Percentiles rank a stretch among this genome's conserved stretches.
Conservation (phyloP, 176 grass and related monocot genomes). For the Oropetium thomaeum region DNA sequence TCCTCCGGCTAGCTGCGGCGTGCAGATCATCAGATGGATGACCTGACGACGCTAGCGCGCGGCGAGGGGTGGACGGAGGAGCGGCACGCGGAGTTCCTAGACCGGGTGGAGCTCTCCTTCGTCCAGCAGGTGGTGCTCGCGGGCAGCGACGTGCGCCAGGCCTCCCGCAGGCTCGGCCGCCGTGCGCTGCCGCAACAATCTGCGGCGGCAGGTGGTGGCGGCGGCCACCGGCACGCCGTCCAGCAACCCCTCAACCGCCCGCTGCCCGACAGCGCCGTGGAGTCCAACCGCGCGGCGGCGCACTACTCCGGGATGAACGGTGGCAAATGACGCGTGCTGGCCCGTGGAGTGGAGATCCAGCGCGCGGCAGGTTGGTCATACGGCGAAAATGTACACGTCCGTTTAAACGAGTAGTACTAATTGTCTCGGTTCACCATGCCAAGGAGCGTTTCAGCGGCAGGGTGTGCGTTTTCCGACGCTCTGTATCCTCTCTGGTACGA, state of each 20-base stretch:
- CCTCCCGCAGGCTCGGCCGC: conserved; percentile 27
- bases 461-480: not conserved
- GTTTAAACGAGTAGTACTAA: too few relatives aligned
- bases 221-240: not conserved
- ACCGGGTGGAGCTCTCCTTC: conserved; percentile 80
- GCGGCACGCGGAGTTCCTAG: conserved; percentile 80
- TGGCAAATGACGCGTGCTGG: not conserved
- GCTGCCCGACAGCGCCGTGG: conserved; percentile 79
- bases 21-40: conserved; percentile 21
- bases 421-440: not conserved
- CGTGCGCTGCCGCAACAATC: not conserved
- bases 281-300: conserved; percentile 59
- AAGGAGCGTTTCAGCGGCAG: not conserved
- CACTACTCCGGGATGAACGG: not conserved
- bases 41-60: conserved; percentile 35
- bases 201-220: not conserved
- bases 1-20: not conserved
- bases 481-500: not conserved
- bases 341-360: not conserved
- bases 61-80: conserved; percentile 74
- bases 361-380: conserved; percentile 16
- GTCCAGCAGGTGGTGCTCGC: conserved; percentile 52
- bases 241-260: conserved; percentile 48
- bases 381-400: not conserved
- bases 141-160: conserved; percentile 31